Evolutionary conservation across 352 stramenopile species (phyloP).

Genomic region (Globisporangium nagaii): DNA sequence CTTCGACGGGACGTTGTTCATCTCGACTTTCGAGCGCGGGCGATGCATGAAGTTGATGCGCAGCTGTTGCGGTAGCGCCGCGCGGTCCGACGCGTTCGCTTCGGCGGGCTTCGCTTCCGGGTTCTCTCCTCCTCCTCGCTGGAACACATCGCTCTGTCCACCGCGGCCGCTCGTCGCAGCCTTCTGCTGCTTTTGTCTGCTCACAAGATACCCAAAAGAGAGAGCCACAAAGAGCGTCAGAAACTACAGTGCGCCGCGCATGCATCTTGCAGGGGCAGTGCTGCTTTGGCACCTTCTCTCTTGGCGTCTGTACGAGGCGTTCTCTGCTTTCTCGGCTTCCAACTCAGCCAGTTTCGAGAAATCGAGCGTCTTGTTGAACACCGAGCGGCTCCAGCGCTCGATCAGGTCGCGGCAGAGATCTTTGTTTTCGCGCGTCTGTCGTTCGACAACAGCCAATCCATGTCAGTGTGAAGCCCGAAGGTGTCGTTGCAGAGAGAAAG

Average conservation of each 20-base stretch:
- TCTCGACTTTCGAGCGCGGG: conserved; percentile 77
- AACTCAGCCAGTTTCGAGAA: conserved; percentile 83
- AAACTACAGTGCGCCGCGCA: background rate
- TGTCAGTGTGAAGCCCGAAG: background rate
- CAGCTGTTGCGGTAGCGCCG: conserved; percentile 63
- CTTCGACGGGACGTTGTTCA: conserved; percentile 47
- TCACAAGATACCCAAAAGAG: background rate
- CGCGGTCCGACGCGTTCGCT: conserved; percentile 48
- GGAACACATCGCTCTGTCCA: conserved; percentile 50
- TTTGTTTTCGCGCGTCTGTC: conserved; percentile 80
- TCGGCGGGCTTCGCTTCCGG: conserved; percentile 27
- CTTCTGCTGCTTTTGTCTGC: conserved; percentile 44
- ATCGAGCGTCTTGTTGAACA: conserved; percentile 87
- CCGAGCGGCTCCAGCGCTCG: conserved; percentile 82
- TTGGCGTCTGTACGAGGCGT: conserved; percentile 60
- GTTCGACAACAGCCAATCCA: background rate
- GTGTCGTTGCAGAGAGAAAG: too few species aligned
- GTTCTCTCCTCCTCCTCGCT: conserved; percentile 18
- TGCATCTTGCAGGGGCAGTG: background rate
- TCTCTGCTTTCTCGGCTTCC: conserved; percentile 82
- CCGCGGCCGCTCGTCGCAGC: conserved; percentile 17
- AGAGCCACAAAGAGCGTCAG: background rate
- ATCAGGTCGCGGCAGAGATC: conserved; percentile 80
- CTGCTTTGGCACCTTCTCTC: conserved; percentile 30
- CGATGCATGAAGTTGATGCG: conserved; percentile 81